These are phyloP conservation scores for Colletotrichum cereale DNA, from an alignment of 2,329 filamentous ascomycete genomes.

Conservation along the genomic window DNA sequence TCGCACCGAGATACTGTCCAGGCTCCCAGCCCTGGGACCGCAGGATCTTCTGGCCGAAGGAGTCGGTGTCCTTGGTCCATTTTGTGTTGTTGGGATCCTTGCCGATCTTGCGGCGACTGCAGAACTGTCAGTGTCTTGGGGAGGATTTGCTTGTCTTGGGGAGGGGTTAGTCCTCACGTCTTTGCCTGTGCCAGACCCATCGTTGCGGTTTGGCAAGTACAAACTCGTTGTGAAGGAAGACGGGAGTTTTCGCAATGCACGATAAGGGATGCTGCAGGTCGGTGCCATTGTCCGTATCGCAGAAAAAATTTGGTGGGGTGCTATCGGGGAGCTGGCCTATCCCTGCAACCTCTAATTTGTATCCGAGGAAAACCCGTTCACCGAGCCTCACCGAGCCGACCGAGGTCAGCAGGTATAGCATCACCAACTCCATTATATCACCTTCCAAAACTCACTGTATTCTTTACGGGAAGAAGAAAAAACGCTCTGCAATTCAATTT, in stretches of 20 bases:
- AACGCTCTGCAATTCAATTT: accelerated
- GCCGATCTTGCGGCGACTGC: slow-evolving; percentile 75
- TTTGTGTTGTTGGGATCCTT: slow-evolving; percentile 95
- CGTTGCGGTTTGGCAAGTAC: slow-evolving; percentile 34
- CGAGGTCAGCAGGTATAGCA: not conserved
- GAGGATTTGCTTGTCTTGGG: not conserved
- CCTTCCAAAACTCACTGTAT: not conserved
- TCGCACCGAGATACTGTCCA: slow-evolving; percentile 83
- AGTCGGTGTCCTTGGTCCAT: slow-evolving; percentile 86
- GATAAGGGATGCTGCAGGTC: slow-evolving; percentile 28
- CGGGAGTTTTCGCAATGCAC: slow-evolving; percentile 27
- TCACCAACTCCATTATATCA: not conserved
- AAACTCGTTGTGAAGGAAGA: slow-evolving; percentile 21
- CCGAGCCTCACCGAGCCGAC: not conserved
- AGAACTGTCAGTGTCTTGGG: slow-evolving; percentile 9
- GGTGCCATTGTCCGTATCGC: slow-evolving; percentile 34
- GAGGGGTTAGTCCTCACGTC: slow-evolving; percentile 12
- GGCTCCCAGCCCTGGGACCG: slow-evolving; percentile 91
- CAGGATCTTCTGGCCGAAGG: slow-evolving; percentile 92
- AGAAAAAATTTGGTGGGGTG: slow-evolving; percentile 41
- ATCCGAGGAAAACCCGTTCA: slow-evolving; percentile 23
- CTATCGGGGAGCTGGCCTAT: slow-evolving; percentile 4
- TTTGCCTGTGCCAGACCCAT: slow-evolving; percentile 41
- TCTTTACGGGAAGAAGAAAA: not conserved
- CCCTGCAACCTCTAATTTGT: slow-evolving; percentile 21